A percentile compares a stretch with the other conserved stretches of the same genome.
phyloP scores from a whole-genome alignment of 148 eudicot species.

The Polygonum aviculare region DNA sequence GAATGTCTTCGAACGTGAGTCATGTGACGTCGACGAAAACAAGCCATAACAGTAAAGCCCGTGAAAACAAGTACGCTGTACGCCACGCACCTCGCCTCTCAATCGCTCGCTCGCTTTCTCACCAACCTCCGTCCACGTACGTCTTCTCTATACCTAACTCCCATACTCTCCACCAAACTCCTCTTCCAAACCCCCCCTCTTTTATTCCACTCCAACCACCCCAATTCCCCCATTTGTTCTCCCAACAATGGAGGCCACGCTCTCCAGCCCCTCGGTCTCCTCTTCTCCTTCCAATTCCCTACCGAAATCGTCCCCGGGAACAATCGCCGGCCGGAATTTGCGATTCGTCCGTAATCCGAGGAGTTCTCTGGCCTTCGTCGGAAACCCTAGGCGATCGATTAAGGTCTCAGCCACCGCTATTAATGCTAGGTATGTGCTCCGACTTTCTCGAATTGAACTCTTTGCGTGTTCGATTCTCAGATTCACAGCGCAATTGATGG shows the following conservation, averaged over 20 bases:
- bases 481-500: neutral
- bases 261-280: slow-evolving; percentile 6
- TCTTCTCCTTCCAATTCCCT: neutral
- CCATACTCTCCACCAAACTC: neutral
- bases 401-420: neutral
- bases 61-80: neutral
- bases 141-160: neutral
- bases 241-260: slow-evolving; percentile 25
- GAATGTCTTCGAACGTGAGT: too few species aligned
- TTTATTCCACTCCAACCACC: neutral
- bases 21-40: too few species aligned
- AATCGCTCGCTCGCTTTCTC: neutral
- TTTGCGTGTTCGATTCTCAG: neutral
- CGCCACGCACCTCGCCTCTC: neutral
- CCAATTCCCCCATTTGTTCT: neutral
- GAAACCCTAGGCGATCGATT: neutral
- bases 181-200: neutral
- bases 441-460: neutral
- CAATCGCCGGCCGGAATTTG: neutral
- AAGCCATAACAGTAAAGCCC: neutral
- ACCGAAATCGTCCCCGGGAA: neutral
- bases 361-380: neutral
- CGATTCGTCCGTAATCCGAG: neutral
- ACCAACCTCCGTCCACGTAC: neutral
- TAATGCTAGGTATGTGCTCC: neutral